phyloP scores from a whole-genome alignment of 176 grass and related monocot genomes.

The Oryza coarctata region DNA sequence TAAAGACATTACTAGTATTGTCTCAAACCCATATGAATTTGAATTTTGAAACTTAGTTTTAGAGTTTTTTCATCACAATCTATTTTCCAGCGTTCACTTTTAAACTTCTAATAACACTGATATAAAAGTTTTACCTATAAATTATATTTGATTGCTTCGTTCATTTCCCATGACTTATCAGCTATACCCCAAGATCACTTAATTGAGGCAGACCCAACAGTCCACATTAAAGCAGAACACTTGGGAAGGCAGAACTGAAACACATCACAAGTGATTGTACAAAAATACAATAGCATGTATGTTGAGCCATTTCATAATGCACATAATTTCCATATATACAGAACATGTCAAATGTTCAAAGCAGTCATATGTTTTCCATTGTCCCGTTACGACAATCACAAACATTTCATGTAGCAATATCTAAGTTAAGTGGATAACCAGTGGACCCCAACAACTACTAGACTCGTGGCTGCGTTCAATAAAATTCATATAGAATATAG shows the following conservation, averaged over 20 bases:
- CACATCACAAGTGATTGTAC: background rate
- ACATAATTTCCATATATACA: background rate
- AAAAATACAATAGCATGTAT: background rate
- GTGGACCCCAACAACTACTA: background rate
- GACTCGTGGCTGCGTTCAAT: background rate
- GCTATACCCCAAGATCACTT: too few species aligned
- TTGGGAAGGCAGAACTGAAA: background rate
- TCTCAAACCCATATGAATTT: background rate
- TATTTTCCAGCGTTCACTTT: too few species aligned
- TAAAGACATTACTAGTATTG: background rate
- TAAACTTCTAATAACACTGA: too few species aligned
- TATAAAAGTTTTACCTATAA: too few species aligned
- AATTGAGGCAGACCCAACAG: background rate
- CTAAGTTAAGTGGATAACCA: background rate
- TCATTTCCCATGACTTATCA: too few species aligned
- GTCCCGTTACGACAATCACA: background rate
- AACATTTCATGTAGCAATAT: background rate
- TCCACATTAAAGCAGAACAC: background rate
- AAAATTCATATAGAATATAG: background rate
- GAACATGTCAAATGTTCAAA: background rate
- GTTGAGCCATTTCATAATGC: background rate
- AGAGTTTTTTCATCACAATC: too few species aligned
- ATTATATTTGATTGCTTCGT: too few species aligned
- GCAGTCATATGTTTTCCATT: background rate
- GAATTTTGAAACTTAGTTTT: too few species aligned